Evolutionary conservation across 768 basidiomycete species (phyloP).

Genomic region (Lactarius hatsudake): DNA sequence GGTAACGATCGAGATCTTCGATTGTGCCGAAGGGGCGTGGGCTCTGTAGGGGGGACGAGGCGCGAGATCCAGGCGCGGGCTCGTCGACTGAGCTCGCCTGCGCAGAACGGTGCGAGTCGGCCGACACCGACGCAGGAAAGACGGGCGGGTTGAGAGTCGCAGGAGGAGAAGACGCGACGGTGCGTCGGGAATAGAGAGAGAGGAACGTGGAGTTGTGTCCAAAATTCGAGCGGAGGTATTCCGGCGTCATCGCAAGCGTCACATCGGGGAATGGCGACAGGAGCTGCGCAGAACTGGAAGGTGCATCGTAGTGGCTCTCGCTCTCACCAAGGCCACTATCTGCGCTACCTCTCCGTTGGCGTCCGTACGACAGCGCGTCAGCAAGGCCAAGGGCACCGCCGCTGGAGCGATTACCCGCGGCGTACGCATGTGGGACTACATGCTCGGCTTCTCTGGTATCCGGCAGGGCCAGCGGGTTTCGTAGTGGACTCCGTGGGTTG

Average conservation of each 20-base stretch:
- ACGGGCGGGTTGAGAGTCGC: conserved; percentile 30
- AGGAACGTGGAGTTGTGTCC: neutral
- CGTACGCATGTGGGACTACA: conserved; percentile 20
- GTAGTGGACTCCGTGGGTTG: neutral
- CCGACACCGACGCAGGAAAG: conserved; percentile 28
- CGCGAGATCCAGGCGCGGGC: conserved; percentile 31
- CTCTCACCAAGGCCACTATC: conserved; percentile 52
- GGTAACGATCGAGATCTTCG: conserved; percentile 71
- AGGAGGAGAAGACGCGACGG: conserved; percentile 32
- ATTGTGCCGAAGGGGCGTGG: conserved; percentile 56
- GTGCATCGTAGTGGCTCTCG: conserved; percentile 35
- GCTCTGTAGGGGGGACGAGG: conserved; percentile 41
- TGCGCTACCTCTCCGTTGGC: conserved; percentile 32
- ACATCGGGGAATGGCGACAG: conserved; percentile 22
- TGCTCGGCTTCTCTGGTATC: conserved; percentile 1
- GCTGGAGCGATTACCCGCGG: conserved; percentile 7
- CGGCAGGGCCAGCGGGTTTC: neutral
- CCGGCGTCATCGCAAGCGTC: neutral
- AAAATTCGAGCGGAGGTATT: neutral
- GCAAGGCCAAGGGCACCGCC: conserved; percentile 49
- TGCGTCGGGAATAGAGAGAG: conserved; percentile 27
- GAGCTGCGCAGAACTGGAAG: neutral
- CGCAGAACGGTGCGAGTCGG: conserved; percentile 15
- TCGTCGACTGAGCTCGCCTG: conserved; percentile 14
- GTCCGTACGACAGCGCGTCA: conserved; percentile 56